Evolutionary conservation across 495 filamentous ascomycete species (phyloP), one percentile per base, ranked within the genome.

Genomic region (Neurospora tetraspora): DNA sequence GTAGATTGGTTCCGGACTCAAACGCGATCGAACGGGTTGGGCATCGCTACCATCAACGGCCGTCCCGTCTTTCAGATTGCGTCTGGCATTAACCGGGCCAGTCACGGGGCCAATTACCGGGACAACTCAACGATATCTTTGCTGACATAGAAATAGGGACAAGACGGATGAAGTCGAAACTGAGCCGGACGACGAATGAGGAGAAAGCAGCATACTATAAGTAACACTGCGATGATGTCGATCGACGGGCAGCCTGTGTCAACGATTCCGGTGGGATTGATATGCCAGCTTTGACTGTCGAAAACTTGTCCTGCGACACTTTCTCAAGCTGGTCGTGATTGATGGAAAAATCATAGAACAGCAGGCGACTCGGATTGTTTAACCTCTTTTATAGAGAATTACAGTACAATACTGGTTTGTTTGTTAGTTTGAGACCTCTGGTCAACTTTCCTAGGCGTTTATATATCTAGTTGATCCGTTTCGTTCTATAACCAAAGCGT

Each of bases 21-120:
- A 40, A 73, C 42, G 71, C 12, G 71, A 76, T 75, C 72, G 68
- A 61, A 70, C 71, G 75, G 45, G 70, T 71, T 72, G 73, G 71
- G 73, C 68, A 73, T 74, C 73, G 74, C 74, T 73, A 76, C 37
- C 70, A 20, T 76, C 77, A 76, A 79, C 78, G 78, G 77, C 78
- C 74, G 69, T 72, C 61, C 68, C 72, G 74, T 70, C 43, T 69
- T 74, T 34, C 72, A 73, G 27, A 71, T 68, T 39, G 36, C 27
- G 39, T 74, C 70, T 77, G 78, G 73, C 76, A 77, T 70, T 79
- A 78, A 74, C 53, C 68, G 27, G 70, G 40, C 68, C 70, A 71
- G 71, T 77, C 76, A 77, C 53, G 74, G 73, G 74, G 27, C 59
- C 40, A 23, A 38, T 45, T 65, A 71, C 69, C 69, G 39, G 43